Conservation (phyloP, 331 rosid species). For the Rosa hybrid region DNA sequence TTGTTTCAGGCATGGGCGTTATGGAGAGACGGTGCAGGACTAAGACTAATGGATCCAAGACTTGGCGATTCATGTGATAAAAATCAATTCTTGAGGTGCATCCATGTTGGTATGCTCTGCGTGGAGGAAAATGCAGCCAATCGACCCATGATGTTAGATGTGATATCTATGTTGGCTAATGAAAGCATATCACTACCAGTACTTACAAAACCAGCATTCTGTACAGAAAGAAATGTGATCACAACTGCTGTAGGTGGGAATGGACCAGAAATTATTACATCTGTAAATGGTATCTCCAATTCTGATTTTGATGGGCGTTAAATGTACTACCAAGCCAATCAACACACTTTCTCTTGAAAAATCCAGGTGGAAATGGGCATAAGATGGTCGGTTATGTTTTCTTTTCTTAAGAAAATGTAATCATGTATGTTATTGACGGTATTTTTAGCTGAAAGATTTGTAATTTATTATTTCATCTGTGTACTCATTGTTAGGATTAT, state of each 20-base stretch:
- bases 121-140: constrained; percentile 3
- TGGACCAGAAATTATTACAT: neutral
- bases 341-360: too few relatives aligned
- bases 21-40: neutral
- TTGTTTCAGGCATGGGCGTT: neutral
- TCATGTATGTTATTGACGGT: too few relatives aligned
- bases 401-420: too few relatives aligned
- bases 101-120: neutral
- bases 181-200: neutral
- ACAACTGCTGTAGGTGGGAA: too few relatives aligned
- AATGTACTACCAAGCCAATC: neutral
- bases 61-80: neutral
- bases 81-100: neutral
- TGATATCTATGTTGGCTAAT: constrained; percentile 13
- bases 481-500: too few relatives aligned
- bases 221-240: neutral
- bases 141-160: constrained; percentile 12
- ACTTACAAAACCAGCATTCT: constrained; percentile 16
- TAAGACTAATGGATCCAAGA: neutral
- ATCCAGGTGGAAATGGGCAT: too few relatives aligned
- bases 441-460: too few relatives aligned
- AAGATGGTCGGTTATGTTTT: too few relatives aligned
- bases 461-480: too few relatives aligned
- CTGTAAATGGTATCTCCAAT: neutral
- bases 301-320: neutral